Base-by-base conservation (phyloP, 148 eudicot genomes). In the Amaranthus hypochondriacus region DNA sequence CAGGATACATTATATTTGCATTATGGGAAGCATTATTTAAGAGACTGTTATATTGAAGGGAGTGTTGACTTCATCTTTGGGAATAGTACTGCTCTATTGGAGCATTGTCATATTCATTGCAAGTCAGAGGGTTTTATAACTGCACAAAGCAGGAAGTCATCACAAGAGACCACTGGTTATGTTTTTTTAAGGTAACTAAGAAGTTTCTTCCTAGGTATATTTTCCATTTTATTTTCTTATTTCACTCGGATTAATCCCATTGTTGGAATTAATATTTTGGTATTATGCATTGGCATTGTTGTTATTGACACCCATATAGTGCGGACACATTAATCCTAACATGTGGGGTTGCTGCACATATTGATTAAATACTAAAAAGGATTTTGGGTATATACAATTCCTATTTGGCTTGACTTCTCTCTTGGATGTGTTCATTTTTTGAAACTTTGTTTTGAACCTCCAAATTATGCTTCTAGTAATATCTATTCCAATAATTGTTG, bases 71-170 rank as follows among this genome's bases (percentile, higher is more conserved):
- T 95, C 79, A 88, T 95, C 70, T 95, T 95, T 64, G 98, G 98
- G 46, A 95, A 95, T 73, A 95, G 98, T 84, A 95, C 98, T 61
- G 93, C 98, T 58, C 81, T 95, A 58, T 73, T 95, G 87, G 98
- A 95, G 83, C 98, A 95, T 82, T 95, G 98, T 71, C 98, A 95
- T 75, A 95, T 92, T 74, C 92, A 95, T 80, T 92, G 98, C 97
- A 92, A 92, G 76, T 84, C 98, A 4, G 84, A 89, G 64, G 98
- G 98, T 18, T 95, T 82, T 73, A 85, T 95, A 68, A 95, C 98
- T 46, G 98, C 98, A 48, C 98, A 95, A 72, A 90, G 97, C 83
- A 81, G 98, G 81, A 95, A 95, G 77, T 88, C 98, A 73, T 95
- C 96, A 59, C 97, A 90, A 80, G 98, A 95, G 83, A 83, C 88